These are phyloP conservation scores for Candida morakotiae DNA, from an alignment of 805 yeast species.

Conservation along the genomic window DNA sequence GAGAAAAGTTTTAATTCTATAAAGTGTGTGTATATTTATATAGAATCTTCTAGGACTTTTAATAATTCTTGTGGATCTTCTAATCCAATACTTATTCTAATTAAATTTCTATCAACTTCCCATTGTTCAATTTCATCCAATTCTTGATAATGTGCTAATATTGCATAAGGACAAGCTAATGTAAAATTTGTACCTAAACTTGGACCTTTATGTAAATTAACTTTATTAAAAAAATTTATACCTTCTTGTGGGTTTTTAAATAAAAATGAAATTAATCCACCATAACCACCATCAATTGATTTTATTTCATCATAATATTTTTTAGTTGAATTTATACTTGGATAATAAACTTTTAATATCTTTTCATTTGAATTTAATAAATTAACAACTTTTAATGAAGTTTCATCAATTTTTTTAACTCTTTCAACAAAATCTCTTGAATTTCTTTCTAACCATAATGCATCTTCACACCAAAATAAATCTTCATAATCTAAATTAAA, in stretches of 20 bases:
- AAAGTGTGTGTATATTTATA: too few species aligned
- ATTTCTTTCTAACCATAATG: conserved; percentile 85
- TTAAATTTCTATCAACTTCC: conserved; percentile 76
- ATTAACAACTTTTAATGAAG: conserved; percentile 51
- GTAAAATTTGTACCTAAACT: conserved; percentile 88
- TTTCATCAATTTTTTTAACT: conserved; percentile 52
- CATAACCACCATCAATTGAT: conserved; percentile 77
- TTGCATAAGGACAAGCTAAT: conserved; percentile 83
- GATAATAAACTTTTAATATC: conserved; percentile 69
- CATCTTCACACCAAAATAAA: conserved; percentile 89
- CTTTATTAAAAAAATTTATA: conserved; percentile 65
- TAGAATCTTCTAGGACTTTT: conserved; percentile 46
- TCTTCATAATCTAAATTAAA: conserved; percentile 60
- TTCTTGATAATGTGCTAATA: conserved; percentile 81
- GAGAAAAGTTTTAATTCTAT: too few species aligned
- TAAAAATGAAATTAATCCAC: conserved; percentile 75
- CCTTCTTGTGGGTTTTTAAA: conserved; percentile 66
- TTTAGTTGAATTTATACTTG: conserved; percentile 52
- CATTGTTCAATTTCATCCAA: conserved; percentile 73
- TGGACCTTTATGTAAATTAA: conserved; percentile 79
- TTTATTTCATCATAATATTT: conserved; percentile 68
- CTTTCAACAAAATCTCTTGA: conserved; percentile 81
- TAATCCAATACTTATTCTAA: conserved; percentile 81
- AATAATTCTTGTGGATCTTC: conserved; percentile 65
- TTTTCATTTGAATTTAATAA: conserved; percentile 48